Base-by-base conservation (phyloP, 352 stramenopile genomes). In the Globisporangium paddicum region DNA sequence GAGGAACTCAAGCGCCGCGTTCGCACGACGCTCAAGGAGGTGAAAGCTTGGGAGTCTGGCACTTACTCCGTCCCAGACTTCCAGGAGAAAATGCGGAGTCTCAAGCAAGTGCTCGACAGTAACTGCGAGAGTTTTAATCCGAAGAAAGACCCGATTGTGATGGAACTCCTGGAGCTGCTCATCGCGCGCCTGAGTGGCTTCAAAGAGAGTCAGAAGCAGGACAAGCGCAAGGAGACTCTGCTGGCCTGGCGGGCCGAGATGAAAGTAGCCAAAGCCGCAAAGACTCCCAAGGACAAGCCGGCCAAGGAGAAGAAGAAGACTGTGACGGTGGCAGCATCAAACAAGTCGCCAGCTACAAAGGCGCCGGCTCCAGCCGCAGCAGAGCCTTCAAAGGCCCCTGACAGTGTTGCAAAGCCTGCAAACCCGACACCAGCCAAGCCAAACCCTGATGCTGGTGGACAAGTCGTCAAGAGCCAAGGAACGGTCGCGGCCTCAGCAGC, bases 61-160 rank as follows among this genome's bases (percentile, higher is more conserved):
- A 46, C 35, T 11, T 64, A 58, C 40, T 58, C 58, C 6, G 58
- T 64, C n/a, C 38, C 58, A 2, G 58, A 64, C 42, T 64, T 64
- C 21, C 37, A 58, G 9, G 58, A 64, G 26, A 64, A 64, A 32
- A 64, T 64, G 58, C 37, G 48, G 19, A 19, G 53, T 13, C 26
- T 58, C 7, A 57, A 58, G 42, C 38, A 46, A 8, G 58, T 42
- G 28, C 38, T 64, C 7, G 58, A 64, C 30, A 58, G 58, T 40
- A 58, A 58, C 41, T 64, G 58, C 58, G 48, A 50, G 19, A 50
- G 35, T 23, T 64, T 45, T 26, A 64, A 44, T 3, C 34, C 58
- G 4, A 56, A 57, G 47, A 58, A 35, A 7, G 58, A 64, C 13
- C 21, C 38, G 34, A 52, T 40, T 16, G 48, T 64, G 30, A 35